phyloP scores from a whole-genome alignment of 2,329 filamentous ascomycete genomes.

The Hawksworthiomyces lignivorus region DNA sequence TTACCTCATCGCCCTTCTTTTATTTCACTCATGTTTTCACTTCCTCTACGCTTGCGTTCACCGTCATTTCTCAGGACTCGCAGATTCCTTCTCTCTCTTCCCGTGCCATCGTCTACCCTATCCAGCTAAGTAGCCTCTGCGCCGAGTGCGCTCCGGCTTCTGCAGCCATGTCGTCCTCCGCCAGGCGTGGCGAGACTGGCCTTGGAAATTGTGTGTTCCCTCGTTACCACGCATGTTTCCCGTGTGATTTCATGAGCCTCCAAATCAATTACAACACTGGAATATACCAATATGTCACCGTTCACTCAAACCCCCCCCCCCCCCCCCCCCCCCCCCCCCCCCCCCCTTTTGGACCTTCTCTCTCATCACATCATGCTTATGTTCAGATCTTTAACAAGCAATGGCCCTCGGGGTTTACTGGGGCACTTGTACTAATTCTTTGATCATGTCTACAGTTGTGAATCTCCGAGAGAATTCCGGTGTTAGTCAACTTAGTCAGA shows the following conservation, averaged over 20 bases:
- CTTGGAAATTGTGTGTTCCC: slow-evolving; percentile 4
- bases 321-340: too few relatives aligned
- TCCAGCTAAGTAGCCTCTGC: not conserved
- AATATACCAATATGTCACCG: too few relatives aligned
- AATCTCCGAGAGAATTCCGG: slow-evolving; percentile 2
- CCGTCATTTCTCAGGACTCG: not conserved
- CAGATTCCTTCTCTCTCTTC: not conserved
- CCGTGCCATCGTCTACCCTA: not conserved
- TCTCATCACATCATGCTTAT: not conserved
- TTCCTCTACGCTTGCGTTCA: too few relatives aligned
- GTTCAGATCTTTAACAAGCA: not conserved
- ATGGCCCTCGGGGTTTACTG: too few relatives aligned
- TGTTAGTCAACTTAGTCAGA: not conserved
- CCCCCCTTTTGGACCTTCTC: too few relatives aligned
- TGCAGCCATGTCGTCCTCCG: slow-evolving; percentile 4
- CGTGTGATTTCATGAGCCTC: not conserved
- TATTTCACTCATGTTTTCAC: too few relatives aligned
- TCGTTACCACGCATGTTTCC: not conserved
- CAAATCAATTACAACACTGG: not conserved
- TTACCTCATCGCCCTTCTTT: too few relatives aligned
- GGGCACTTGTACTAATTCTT: slow-evolving; percentile 7
- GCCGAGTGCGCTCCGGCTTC: not conserved
- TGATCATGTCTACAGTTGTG: not conserved
- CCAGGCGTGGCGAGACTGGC: not conserved
- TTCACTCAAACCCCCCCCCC: too few relatives aligned